Evolutionary conservation across 306 rosid species (phyloP), one percentile per base, ranked within the genome.

Genomic region (Lathyrus sativus): DNA sequence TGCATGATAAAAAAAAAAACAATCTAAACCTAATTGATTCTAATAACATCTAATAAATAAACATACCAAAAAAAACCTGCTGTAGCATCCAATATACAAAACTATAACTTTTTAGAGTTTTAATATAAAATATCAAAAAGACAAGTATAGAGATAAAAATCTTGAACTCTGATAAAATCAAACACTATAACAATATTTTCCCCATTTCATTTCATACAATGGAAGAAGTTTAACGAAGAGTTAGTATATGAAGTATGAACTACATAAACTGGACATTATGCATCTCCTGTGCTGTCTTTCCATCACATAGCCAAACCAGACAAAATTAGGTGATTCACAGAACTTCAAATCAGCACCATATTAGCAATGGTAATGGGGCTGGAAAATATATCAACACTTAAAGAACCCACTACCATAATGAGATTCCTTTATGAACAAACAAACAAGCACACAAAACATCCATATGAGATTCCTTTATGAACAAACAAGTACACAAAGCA

Each of bases 1-100:
- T 85, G 91, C 95, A 85, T 80, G 38, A 78, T 60, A 73, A 68
- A 80, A 56, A 79, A 83, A 78, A 41, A 19, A 19, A n/a, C 18
- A 78, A 62, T 78, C 87, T 80, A 84, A 85, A 85, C 86, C 91
- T 76, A 82, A 65, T 59, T 62, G 86, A 76, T 74, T 61, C 86
- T 65, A 57, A 58, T 62, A 29, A 81, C 46, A 62, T 55, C 49
- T 61, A 64, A 72, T 63, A 62, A 71, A 79, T 17, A 83, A 71
- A 22, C 64, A 63, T 5, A 59, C 59, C 12, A 56, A 46, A 3
- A 46, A 3, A 11, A 65, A 50, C 9, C 33, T 67, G 38, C 19
- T 2, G 69, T 6, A 12, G 35, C 59, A 22, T 55, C 65, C 37
- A 38, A 48, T 19, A 58, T 67, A n/a, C 24, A 68, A 64, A 73